These are phyloP conservation scores for Monilinia fructicola DNA, from an alignment of 2,329 filamentous ascomycete species.

Conservation along the genomic window DNA sequence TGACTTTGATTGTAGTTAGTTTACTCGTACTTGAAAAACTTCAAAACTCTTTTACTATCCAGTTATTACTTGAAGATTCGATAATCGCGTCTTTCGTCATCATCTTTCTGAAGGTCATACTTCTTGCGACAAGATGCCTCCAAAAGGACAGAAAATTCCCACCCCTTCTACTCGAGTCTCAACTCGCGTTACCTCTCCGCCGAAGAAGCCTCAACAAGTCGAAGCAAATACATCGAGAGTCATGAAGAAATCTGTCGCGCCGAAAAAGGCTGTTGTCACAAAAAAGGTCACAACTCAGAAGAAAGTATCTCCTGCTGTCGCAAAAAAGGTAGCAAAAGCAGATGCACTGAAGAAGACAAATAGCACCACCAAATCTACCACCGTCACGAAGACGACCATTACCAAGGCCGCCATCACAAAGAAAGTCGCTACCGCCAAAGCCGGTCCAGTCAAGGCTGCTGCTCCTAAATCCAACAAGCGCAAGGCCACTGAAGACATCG, in stretches of 20 bases:
- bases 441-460: slow-evolving; percentile 12
- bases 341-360: slow-evolving; percentile 12
- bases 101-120: neutral
- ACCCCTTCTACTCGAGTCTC: slow-evolving; percentile 21
- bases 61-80: slow-evolving; percentile 2
- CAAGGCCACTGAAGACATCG: slow-evolving; percentile 16
- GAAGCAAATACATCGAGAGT: slow-evolving; percentile 12
- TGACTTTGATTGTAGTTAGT: neutral
- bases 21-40: neutral
- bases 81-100: slow-evolving; percentile 11
- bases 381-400: slow-evolving; percentile 18
- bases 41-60: neutral
- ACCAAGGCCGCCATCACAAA: slow-evolving; percentile 15
- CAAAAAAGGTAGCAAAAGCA: slow-evolving; percentile 17
- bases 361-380: slow-evolving; percentile 5
- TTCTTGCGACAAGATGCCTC: slow-evolving; percentile 12
- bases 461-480: slow-evolving; percentile 22
- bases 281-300: slow-evolving; percentile 27
- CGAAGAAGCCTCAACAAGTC: neutral
- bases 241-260: slow-evolving; percentile 12
- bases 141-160: slow-evolving; percentile 4
- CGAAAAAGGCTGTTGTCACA: slow-evolving; percentile 13
- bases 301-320: slow-evolving; percentile 33
- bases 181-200: slow-evolving; percentile 10
- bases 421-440: slow-evolving; percentile 8